Conservation (phyloP, 164 flowering plant species). For the Cinnamomum chago region DNA sequence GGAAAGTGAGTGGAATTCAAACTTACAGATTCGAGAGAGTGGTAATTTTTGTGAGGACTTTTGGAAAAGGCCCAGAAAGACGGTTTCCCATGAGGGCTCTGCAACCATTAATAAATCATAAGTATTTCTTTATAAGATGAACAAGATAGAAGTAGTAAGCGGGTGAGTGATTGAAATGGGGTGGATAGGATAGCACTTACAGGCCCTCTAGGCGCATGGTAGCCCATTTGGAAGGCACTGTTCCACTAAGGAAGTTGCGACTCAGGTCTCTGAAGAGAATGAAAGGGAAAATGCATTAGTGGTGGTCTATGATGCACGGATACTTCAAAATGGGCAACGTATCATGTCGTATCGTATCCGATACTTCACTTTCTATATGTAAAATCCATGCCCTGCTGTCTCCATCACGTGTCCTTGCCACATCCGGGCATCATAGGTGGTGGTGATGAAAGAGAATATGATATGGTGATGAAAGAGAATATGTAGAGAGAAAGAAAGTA, state of each 20-base stretch:
- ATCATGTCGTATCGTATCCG: too few species aligned
- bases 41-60: constrained; percentile 48
- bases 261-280: constrained; percentile 55
- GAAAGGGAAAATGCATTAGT: neutral
- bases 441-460: too few species aligned
- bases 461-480: neutral
- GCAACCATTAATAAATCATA: constrained; percentile 12
- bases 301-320: neutral
- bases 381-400: too few species aligned
- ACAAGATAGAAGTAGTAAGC: neutral
- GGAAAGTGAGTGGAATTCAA: neutral
- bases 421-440: neutral
- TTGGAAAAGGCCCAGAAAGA: constrained; percentile 74
- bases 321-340: too few species aligned
- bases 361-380: too few species aligned
- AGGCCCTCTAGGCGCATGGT: constrained; percentile 49
- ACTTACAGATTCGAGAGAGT: constrained; percentile 66
- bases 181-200: constrained; percentile 27
- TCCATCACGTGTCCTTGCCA: too few species aligned
- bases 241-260: constrained; percentile 55
- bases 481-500: too few species aligned
- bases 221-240: constrained; percentile 65
- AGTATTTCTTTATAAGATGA: neutral
- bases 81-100: constrained; percentile 78
- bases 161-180: neutral